Base-by-base conservation (phyloP, 1,284 basidiomycete genomes). In the Cutaneotrichosporon sp. region DNA sequence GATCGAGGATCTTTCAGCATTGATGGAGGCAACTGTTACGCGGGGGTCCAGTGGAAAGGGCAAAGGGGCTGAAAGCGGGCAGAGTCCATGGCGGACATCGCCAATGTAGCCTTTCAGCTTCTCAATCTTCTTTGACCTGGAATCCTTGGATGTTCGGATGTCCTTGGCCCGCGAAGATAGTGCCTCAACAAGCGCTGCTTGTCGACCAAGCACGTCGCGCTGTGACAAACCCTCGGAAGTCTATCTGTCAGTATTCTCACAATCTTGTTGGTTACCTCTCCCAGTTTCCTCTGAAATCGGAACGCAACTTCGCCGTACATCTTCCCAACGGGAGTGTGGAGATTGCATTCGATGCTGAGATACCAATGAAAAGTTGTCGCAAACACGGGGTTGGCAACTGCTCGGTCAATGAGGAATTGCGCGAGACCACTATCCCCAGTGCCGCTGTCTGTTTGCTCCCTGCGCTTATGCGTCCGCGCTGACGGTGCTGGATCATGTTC, bases 281-380 rank as follows among this genome's bases (percentile, higher is more conserved):
- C 77, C 37, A 96, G 83, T 71, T 86, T 86, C 62, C 83, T 84
- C 81, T 90, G 86, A 68, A 91, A 97, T 55, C 85, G 86, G 74
- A 83, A 88, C 10, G 89, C 88, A 1, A 98, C 89, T 46, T 86
- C 82, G 1, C 84, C 87, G 67, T 92, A 99, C 84, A 97, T 89
- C 77, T 89, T 89, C 3, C 89, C 89, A 68, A 88, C 84, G 22
- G 84, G 77, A 49, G 84, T 83, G 34, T 85, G 76, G 8, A 82
- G 81, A 22, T 84, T 75, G 42, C 87, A 86, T 73, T 98, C 96
- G 3, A 98, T 94, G 81, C 90, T 90, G 50, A 98, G 83, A 66
- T 98, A 99, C 96, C 96, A 98, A 69, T 96, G 88, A 56, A 98
- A 80, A 23, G 88, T 83, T 66, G 97, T 97, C 0, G 92, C 94